A percentile compares a stretch with the other conserved stretches of the same genome.
Evolutionary conservation across 2,329 filamentous ascomycete genomes (phyloP).

Genomic region (Pochonia chlamydosporia): DNA sequence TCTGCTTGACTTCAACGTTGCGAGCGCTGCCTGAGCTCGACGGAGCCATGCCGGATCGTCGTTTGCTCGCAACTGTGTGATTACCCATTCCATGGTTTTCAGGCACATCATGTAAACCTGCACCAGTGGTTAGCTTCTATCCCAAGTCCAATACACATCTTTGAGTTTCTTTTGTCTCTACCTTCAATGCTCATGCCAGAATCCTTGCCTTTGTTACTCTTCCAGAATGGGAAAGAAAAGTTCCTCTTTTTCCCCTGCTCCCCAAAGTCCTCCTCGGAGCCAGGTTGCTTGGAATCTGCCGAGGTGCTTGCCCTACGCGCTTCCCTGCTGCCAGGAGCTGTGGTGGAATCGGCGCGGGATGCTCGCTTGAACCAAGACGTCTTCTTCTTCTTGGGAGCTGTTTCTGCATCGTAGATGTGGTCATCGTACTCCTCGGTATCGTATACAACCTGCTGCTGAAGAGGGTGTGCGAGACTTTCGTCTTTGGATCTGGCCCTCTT

Average conservation of each 20-base stretch:
- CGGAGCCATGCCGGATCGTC: conserved; percentile 24
- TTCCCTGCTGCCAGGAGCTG: conserved; percentile 3
- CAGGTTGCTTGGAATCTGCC: conserved; percentile 11
- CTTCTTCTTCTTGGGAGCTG: conserved; percentile 36
- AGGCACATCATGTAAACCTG: background rate
- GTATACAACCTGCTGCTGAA: conserved; percentile 14
- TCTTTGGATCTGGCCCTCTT: conserved; percentile 31
- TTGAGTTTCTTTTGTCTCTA: conserved; percentile 17
- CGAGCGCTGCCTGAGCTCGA: conserved; percentile 35
- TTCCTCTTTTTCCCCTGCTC: conserved; percentile 41
- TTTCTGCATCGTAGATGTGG: conserved; percentile 11
- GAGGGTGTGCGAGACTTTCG: conserved; percentile 15
- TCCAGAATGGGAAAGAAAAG: conserved; percentile 52
- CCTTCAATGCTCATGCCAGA: conserved; percentile 39
- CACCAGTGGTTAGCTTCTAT: conserved; percentile 1
- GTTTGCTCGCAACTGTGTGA: conserved; percentile 8
- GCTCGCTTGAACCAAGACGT: conserved; percentile 46
- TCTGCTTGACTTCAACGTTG: conserved; percentile 64
- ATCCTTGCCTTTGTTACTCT: conserved; percentile 38
- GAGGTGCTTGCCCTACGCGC: conserved; percentile 2
- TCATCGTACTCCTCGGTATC: conserved; percentile 14
- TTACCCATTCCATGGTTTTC: conserved; percentile 7
- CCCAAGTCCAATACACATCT: background rate
- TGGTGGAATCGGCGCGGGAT: conserved; percentile 30
- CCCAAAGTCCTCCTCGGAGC: conserved; percentile 14